Conservation (phyloP, 2,329 filamentous ascomycete genomes). For the Coniochaeta sp. region DNA sequence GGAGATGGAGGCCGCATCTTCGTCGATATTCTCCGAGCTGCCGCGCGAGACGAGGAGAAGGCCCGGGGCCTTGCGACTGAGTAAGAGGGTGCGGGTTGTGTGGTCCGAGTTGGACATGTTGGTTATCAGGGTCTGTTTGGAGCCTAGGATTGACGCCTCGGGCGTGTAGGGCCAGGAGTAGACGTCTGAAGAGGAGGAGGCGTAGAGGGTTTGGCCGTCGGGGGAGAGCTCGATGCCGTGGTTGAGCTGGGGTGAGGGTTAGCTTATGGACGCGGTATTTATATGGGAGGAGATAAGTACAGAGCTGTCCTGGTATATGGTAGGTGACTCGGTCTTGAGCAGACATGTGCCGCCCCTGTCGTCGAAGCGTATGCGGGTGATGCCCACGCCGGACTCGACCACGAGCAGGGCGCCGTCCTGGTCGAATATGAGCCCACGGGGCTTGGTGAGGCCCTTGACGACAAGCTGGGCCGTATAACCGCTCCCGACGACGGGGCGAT, state of each 20-base stretch:
- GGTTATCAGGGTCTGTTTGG: conserved; percentile 45
- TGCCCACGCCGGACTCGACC: conserved; percentile 33
- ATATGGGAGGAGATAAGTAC: conserved; percentile 17
- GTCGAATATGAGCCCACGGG: conserved; percentile 40
- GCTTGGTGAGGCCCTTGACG: conserved; percentile 25
- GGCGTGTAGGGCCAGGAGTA: conserved; percentile 60
- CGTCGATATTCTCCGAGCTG: conserved; percentile 52
- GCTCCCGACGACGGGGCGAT: conserved; percentile 18
- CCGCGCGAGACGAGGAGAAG: conserved; percentile 57
- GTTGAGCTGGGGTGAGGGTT: conserved; percentile 34
- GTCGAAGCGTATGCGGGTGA: conserved; percentile 31
- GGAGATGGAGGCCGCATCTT: conserved; percentile 31
- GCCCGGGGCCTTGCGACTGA: conserved; percentile 42
- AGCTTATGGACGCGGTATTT: not conserved
- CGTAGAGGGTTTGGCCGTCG: conserved; percentile 47
- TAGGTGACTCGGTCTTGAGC: conserved; percentile 26
- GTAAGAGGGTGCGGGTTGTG: conserved; percentile 54
- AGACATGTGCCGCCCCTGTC: conserved; percentile 36
- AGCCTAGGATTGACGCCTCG: conserved; percentile 34
- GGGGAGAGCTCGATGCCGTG: conserved; percentile 48
- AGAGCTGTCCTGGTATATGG: conserved; percentile 25
- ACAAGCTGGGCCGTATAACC: conserved; percentile 28
- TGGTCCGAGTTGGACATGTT: conserved; percentile 58
- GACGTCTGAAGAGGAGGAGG: conserved; percentile 51
- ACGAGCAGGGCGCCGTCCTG: conserved; percentile 36